A percentile compares a stretch with the other conserved stretches of the same genome.
phyloP scores from a whole-genome alignment of 2,329 filamentous ascomycete genomes.

The Aspergillus latus region DNA sequence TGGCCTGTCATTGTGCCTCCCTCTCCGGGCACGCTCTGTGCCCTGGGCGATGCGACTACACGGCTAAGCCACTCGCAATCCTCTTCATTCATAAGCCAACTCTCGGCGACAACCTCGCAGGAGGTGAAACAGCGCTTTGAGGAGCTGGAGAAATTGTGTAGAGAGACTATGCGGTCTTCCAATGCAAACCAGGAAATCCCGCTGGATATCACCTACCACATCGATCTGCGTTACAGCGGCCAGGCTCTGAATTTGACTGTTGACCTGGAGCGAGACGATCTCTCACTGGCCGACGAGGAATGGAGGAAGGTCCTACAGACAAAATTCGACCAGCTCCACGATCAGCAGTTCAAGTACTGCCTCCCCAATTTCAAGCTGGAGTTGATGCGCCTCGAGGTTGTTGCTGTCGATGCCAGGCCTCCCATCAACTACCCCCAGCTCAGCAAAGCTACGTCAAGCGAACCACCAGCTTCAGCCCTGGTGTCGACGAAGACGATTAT shows the following conservation, averaged over 20 bases:
- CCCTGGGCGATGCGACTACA: conserved; percentile 52
- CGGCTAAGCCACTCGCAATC: conserved; percentile 51
- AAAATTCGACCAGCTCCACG: conserved; percentile 45
- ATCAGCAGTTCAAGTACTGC: conserved; percentile 49
- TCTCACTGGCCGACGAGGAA: conserved; percentile 27
- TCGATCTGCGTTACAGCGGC: conserved; percentile 51
- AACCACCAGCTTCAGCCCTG: conserved; percentile 39
- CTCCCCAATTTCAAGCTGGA: conserved; percentile 48
- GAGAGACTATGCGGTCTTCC: not conserved
- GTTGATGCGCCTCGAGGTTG: conserved; percentile 49
- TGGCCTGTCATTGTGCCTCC: conserved; percentile 56
- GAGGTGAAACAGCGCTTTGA: conserved; percentile 37
- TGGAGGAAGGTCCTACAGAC: conserved; percentile 36
- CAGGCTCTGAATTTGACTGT: conserved; percentile 44
- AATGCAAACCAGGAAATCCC: conserved; percentile 12
- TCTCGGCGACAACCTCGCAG: conserved; percentile 36
- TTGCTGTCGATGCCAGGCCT: conserved; percentile 45
- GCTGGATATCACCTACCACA: conserved; percentile 39
- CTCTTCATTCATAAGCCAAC: conserved; percentile 46
- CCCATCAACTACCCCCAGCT: conserved; percentile 40
- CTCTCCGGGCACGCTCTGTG: conserved; percentile 52
- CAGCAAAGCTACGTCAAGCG: conserved; percentile 26
- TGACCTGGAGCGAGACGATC: conserved; percentile 36
- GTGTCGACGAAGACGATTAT: conserved; percentile 41
- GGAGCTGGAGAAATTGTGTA: conserved; percentile 37